Conservation (phyloP, 2,329 filamentous ascomycete species). For the Exophiala aquamarina region DNA sequence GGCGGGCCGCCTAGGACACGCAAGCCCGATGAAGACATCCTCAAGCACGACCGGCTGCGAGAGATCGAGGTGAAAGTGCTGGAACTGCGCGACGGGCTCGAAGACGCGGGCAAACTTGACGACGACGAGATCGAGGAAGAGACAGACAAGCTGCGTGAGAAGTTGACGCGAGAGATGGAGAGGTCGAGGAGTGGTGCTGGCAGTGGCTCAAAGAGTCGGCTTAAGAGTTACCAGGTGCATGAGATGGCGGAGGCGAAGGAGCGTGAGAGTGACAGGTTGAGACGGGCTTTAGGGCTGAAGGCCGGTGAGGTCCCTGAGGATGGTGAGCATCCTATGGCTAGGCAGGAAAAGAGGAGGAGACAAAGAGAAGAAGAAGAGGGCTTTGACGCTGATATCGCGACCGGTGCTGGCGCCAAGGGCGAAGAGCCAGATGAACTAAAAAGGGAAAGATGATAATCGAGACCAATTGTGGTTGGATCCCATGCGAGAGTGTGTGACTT, state of each 20-base stretch:
- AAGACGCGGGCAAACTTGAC: conserved; percentile 69
- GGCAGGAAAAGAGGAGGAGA: conserved; percentile 43
- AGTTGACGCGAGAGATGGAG: conserved; percentile 59
- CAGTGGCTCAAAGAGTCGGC: conserved; percentile 45
- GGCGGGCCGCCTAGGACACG: conserved; percentile 56
- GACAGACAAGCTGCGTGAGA: conserved; percentile 66
- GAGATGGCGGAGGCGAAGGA: conserved; percentile 96
- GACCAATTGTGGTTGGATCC: too few species aligned
- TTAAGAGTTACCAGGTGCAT: conserved; percentile 94
- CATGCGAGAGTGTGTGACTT: too few species aligned
- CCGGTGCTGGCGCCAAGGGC: not conserved
- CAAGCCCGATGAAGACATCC: conserved; percentile 85
- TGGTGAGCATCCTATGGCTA: conserved; percentile 42
- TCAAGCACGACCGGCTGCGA: conserved; percentile 90
- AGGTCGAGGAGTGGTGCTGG: conserved; percentile 35
- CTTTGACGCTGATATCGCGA: not conserved
- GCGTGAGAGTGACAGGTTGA: conserved; percentile 84
- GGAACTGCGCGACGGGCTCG: conserved; percentile 83
- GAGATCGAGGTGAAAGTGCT: conserved; percentile 92
- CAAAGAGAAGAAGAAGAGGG: conserved; percentile 34
- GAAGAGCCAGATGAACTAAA: too few species aligned
- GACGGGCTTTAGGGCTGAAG: conserved; percentile 82
- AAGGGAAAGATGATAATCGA: too few species aligned
- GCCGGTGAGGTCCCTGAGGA: conserved; percentile 55
- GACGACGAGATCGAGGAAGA: conserved; percentile 88